phyloP scores from a whole-genome alignment of 169 alveolate genomes.

The Prorocentrum cordatum region DNA sequence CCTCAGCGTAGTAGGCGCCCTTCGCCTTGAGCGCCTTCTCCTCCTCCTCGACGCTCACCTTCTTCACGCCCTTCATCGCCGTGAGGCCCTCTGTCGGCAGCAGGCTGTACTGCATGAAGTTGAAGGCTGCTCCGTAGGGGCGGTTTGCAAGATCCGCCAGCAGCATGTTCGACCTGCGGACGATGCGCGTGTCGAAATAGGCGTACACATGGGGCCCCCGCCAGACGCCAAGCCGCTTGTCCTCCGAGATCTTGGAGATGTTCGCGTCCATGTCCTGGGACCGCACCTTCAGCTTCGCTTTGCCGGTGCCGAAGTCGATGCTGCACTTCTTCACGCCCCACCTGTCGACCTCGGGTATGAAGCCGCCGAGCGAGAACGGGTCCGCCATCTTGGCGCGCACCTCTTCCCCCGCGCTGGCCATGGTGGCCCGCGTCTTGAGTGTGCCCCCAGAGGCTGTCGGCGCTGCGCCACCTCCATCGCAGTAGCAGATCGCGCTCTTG shows the following conservation, averaged over 20 bases:
- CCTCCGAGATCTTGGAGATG: not conserved
- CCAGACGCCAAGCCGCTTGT: conserved; percentile 25
- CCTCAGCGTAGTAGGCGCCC: not conserved
- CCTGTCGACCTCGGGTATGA: conserved; percentile 39
- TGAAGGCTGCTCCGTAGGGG: conserved; percentile 28
- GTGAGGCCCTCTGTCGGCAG: conserved; percentile 31
- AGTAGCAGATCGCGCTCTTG: conserved; percentile 49
- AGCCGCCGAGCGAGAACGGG: conserved; percentile 55
- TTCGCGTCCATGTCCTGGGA: not conserved
- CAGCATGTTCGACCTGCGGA: conserved; percentile 64
- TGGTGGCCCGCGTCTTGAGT: conserved; percentile 36
- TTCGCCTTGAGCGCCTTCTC: not conserved
- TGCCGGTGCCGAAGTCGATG: not conserved
- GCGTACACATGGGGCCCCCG: conserved; percentile 25
- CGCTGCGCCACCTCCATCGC: conserved; percentile 36
- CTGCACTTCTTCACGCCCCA: not conserved
- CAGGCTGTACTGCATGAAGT: conserved; percentile 46
- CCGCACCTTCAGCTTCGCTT: not conserved
- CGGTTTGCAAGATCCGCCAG: conserved; percentile 50
- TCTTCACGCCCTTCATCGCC: not conserved
- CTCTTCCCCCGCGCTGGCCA: conserved; percentile 22
- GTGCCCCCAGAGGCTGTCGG: conserved; percentile 32
- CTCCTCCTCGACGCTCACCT: not conserved
- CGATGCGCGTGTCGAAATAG: conserved; percentile 37
- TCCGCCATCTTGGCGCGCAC: conserved; percentile 30